Base-by-base conservation (phyloP, 352 stramenopile genomes). In the Pythium myriotylum region DNA sequence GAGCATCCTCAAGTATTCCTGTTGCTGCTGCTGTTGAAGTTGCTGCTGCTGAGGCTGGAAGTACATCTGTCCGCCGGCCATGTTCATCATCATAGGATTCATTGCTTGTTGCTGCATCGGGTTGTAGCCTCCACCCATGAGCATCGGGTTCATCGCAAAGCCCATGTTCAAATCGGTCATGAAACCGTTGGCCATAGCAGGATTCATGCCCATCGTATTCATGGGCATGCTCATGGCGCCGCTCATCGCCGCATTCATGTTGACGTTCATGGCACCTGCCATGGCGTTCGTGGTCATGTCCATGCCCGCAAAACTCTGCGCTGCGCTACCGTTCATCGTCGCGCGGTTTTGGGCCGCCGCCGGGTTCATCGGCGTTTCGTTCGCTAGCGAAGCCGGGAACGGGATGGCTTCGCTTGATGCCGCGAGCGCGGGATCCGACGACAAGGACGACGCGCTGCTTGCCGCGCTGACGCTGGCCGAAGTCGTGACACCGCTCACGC, bases 1-100 rank as follows among this genome's bases (percentile, higher is more conserved):
- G 16, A 86, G 56, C 74, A 82, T 87, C 10, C 84, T 78, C 65
- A 91, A 76, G 68, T 92, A 92, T 26, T 92, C 80, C 62, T 94
- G 86, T 55, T 92, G 83, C 50, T 93, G 84, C 37, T 69, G 62
- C 54, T 89, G 78, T 52, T 91, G 29, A 10, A 35, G 29, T 35
- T 35, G 81, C 33, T 69, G 62, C 51, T 89, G 78, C 16, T 74
- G 68, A 47, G 82, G 81, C 54, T 84, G 85, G 49, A 86, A 90
- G 41, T 84, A 78, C 57, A 69, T 67, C 48, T 91, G 83, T 3
- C 69, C 68, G 29, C 49, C 40, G 27, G 55, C 61, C 58, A 68
- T 72, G 46, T 86, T 91, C 74, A 93, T 86, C 73, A 85, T 83
- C 81, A 93, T 89, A 47, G 48, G 48, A 48, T 68, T 67, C 54